Percentiles rank a stretch among this genome's conserved stretches.
These are phyloP conservation scores for Populus pruinosa DNA, from an alignment of 345 rosid species.

Conservation along the genomic window DNA sequence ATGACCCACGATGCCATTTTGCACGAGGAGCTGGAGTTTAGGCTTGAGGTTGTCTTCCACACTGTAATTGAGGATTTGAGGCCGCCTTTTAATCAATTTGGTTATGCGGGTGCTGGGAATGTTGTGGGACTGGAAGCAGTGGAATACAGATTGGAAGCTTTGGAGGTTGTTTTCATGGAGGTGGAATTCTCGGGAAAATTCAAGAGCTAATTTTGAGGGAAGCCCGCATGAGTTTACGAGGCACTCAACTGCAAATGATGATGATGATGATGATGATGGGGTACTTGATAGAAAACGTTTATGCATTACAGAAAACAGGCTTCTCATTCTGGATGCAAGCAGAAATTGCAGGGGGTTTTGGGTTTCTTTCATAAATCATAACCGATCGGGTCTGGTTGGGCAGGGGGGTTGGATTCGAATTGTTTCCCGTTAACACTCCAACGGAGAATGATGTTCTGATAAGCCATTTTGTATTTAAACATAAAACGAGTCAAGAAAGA, in stretches of 20 bases:
- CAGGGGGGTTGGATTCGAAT: too few relatives aligned
- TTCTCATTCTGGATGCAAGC: too few relatives aligned
- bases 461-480: too few relatives aligned
- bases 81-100: neutral
- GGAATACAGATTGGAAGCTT: neutral
- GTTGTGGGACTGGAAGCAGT: neutral
- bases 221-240: neutral
- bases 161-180: neutral
- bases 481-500: too few relatives aligned
- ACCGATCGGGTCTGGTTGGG: too few relatives aligned
- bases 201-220: neutral
- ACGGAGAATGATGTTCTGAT: too few relatives aligned
- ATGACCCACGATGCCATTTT: neutral
- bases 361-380: too few relatives aligned
- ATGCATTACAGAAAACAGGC: too few relatives aligned
- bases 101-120: neutral
- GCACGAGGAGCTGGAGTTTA: neutral
- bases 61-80: neutral
- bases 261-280: too few relatives aligned
- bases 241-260: neutral
- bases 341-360: too few relatives aligned
- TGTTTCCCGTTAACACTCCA: too few relatives aligned
- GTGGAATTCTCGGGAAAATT: neutral
- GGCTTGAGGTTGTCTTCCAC: neutral
- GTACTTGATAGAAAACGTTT: too few relatives aligned